Conservation (phyloP, 768 basidiomycete genomes). For the Albatrellus ellisii region DNA sequence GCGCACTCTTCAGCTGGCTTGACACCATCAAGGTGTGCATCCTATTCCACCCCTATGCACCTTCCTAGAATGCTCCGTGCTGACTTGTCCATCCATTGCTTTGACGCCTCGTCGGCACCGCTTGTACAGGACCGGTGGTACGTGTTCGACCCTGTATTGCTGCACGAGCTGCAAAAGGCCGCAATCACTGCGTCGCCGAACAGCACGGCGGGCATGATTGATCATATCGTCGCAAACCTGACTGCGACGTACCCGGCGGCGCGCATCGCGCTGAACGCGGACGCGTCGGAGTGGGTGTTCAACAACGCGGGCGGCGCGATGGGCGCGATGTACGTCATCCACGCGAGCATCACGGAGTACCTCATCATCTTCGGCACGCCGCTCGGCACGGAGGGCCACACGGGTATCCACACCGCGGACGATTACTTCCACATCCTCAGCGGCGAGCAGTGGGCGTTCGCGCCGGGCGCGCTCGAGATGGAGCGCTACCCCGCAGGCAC, state of each 20-base stretch:
- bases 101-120: too few species aligned
- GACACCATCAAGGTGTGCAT: constrained; percentile 11
- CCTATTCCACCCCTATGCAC: too few species aligned
- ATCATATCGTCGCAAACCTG: constrained; percentile 74
- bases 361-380: constrained; percentile 94
- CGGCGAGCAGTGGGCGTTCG: constrained; percentile 93
- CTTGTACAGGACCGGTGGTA: constrained; percentile 66
- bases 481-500: constrained; percentile 78
- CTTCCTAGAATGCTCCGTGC: background rate
- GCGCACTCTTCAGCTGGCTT: background rate
- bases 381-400: constrained; percentile 93
- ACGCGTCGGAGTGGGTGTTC: constrained; percentile 81
- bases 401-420: constrained; percentile 88
- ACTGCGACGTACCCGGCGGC: constrained; percentile 53
- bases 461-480: constrained; percentile 67
- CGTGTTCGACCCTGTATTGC: constrained; percentile 56
- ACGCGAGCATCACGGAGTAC: constrained; percentile 95
- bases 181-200: constrained; percentile 57
- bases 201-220: constrained; percentile 62
- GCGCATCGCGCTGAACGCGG: constrained; percentile 36
- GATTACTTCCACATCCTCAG: constrained; percentile 95
- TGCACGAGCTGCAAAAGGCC: constrained; percentile 63
- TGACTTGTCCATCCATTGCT: background rate
- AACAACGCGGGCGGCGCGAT: constrained; percentile 97
- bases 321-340: constrained; percentile 97